Percentiles rank a stretch among this genome's conserved stretches.
These are phyloP conservation scores for Allium cepa DNA, from an alignment of 106 monocot genomes.

Conservation along the genomic window DNA sequence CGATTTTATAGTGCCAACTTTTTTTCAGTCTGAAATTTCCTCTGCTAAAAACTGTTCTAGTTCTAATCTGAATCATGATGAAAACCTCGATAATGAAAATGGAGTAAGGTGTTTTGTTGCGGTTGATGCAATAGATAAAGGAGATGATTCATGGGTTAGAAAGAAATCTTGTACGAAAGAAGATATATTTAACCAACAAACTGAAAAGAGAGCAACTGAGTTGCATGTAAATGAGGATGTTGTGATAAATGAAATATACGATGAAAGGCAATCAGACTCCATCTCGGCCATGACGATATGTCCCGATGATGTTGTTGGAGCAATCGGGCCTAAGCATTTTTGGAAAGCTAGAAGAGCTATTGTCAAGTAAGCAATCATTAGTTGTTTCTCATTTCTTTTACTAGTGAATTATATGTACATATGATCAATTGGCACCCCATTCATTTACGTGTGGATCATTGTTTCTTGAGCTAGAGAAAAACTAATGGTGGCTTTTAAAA, in stretches of 20 bases:
- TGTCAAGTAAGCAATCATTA: conserved; percentile 31
- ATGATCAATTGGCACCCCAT: too few species aligned
- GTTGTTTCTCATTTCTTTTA: too few species aligned
- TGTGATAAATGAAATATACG: conserved; percentile 19
- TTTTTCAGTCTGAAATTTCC: conserved; percentile 9
- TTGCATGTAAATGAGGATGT: conserved; percentile 5
- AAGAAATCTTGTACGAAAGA: conserved; percentile 2
- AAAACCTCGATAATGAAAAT: background rate
- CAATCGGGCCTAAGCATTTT: conserved; percentile 47
- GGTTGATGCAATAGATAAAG: conserved; percentile 1
- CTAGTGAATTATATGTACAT: too few species aligned
- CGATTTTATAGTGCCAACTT: conserved; percentile 39
- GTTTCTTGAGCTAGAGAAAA: too few species aligned
- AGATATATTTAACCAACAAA: conserved; percentile 12
- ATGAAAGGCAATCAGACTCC: conserved; percentile 17
- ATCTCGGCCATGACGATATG: conserved; percentile 10
- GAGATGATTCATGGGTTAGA: conserved; percentile 3
- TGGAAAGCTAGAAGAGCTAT: conserved; percentile 64
- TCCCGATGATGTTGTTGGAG: conserved; percentile 50
- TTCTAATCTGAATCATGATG: background rate
- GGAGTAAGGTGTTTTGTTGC: background rate
- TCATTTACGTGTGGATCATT: too few species aligned
- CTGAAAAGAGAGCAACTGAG: background rate
- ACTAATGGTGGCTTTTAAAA: too few species aligned
- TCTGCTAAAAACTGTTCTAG: background rate